Evolutionary conservation across 2,329 filamentous ascomycete genomes (phyloP).

Genomic region (Cryphonectria carpinicola): DNA sequence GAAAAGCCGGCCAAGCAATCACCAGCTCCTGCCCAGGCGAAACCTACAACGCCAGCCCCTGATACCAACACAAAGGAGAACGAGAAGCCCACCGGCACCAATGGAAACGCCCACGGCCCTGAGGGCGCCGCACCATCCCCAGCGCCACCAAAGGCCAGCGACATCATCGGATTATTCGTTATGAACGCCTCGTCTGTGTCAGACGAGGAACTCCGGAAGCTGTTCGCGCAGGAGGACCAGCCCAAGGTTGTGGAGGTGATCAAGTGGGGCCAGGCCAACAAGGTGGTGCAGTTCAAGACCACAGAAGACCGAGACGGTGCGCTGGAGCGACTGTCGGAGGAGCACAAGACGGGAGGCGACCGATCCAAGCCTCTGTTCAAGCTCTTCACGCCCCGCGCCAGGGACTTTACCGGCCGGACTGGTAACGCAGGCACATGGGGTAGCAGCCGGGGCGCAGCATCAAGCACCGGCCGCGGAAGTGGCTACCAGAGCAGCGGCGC

Average conservation of each 20-base stretch:
- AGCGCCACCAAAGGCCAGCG: conserved; percentile 60
- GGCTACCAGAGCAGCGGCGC: conserved; percentile 87
- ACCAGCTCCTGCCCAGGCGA: conserved; percentile 40
- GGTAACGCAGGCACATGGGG: conserved; percentile 72
- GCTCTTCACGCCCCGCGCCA: conserved; percentile 73
- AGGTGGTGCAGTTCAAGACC: conserved; percentile 83
- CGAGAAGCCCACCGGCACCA: conserved; percentile 58
- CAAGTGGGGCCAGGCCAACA: conserved; percentile 78
- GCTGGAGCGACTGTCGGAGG: conserved; percentile 73
- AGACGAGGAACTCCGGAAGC: conserved; percentile 79
- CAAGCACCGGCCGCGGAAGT: conserved; percentile 58
- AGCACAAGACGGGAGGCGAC: conserved; percentile 76
- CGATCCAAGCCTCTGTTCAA: conserved; percentile 81
- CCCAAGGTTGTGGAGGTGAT: conserved; percentile 78
- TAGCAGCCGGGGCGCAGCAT: conserved; percentile 65
- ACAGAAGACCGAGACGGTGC: conserved; percentile 80
- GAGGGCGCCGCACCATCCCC: conserved; percentile 58
- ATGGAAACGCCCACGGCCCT: conserved; percentile 56
- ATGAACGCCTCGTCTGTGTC: conserved; percentile 71
- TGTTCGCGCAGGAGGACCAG: conserved; percentile 83
- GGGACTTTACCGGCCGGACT: conserved; percentile 54
- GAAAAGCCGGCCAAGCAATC: conserved; percentile 49
- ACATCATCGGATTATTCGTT: conserved; percentile 83
- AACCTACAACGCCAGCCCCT: conserved; percentile 55
- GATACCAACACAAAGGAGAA: conserved; percentile 57